Percentiles rank a stretch among this genome's conserved stretches.
Evolutionary conservation across 2,329 filamentous ascomycete species (phyloP).

Genomic region (Celoporthe dispersa): DNA sequence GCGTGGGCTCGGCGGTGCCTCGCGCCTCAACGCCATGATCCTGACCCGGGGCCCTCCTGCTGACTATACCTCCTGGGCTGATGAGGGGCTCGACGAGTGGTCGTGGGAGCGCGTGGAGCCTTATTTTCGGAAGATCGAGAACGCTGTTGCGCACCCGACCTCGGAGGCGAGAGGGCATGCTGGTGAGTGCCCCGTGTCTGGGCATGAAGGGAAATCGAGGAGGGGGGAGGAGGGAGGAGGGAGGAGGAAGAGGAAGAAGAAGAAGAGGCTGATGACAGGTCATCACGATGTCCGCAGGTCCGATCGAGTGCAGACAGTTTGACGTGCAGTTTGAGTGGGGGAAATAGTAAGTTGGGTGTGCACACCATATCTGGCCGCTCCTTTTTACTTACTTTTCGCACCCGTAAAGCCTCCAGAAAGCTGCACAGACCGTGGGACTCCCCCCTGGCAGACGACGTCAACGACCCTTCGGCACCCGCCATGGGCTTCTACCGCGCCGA

Average conservation of each 20-base stretch:
- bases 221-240: too few relatives aligned
- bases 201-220: background rate
- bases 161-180: conserved; percentile 34
- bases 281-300: background rate
- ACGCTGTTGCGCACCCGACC: conserved; percentile 29
- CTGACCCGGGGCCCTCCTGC: conserved; percentile 38
- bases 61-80: conserved; percentile 39
- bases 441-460: conserved; percentile 35
- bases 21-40: conserved; percentile 40
- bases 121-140: conserved; percentile 39
- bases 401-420: conserved; percentile 33
- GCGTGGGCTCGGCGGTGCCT: conserved; percentile 40
- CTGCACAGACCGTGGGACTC: conserved; percentile 36
- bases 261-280: background rate
- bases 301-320: conserved; percentile 12
- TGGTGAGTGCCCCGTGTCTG: conserved; percentile 26
- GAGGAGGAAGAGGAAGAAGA: background rate
- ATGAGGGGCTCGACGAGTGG: conserved; percentile 40
- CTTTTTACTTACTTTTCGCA: background rate
- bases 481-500: conserved; percentile 39
- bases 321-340: background rate
- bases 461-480: conserved; percentile 36
- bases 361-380: background rate
- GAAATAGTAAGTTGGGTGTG: background rate
- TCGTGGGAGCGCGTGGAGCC: conserved; percentile 40